Evolutionary conservation across 768 basidiomycete species (phyloP).

Genomic region (Lentinula boryana): DNA sequence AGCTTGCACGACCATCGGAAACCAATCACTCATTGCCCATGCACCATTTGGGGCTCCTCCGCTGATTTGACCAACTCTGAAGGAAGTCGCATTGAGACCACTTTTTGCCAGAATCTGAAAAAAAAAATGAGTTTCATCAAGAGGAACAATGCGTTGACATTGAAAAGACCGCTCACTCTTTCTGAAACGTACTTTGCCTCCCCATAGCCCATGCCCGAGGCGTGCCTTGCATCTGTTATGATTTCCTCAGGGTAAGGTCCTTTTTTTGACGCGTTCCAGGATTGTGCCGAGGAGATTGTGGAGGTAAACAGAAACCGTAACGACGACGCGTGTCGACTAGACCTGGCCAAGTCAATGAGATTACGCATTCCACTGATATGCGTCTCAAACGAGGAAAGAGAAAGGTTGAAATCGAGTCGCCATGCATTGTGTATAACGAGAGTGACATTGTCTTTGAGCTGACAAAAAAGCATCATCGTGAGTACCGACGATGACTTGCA

Average conservation of each 20-base stretch:
- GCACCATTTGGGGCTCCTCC: conserved; percentile 33
- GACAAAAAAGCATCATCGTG: neutral
- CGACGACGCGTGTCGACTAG: conserved; percentile 10
- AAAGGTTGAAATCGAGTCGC: conserved; percentile 36
- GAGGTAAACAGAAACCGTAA: conserved; percentile 34
- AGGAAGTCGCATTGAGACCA: conserved; percentile 25
- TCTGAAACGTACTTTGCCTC: conserved; percentile 41
- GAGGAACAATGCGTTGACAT: too few relatives aligned
- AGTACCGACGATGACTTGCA: conserved; percentile 11
- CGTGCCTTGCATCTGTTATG: conserved; percentile 22
- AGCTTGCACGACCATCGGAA: conserved; percentile 35
- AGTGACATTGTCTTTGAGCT: conserved; percentile 24
- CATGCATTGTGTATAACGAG: conserved; percentile 32
- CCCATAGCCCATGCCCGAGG: conserved; percentile 36
- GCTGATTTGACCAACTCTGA: conserved; percentile 41
- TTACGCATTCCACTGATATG: conserved; percentile 41
- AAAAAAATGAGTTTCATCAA: neutral
- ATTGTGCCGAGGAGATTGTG: conserved; percentile 27
- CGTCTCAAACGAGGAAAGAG: conserved; percentile 43
- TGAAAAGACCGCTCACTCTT: conserved; percentile 17
- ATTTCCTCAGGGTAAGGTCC: conserved; percentile 28
- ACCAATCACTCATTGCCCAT: conserved; percentile 42
- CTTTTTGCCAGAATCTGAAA: conserved; percentile 30
- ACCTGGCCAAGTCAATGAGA: conserved; percentile 32
- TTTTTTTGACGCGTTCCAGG: conserved; percentile 21